A percentile compares a stretch with the other conserved stretches of the same genome.
Evolutionary conservation across 305 asterid genomes (phyloP).

Genomic region (Rubia balearica): DNA sequence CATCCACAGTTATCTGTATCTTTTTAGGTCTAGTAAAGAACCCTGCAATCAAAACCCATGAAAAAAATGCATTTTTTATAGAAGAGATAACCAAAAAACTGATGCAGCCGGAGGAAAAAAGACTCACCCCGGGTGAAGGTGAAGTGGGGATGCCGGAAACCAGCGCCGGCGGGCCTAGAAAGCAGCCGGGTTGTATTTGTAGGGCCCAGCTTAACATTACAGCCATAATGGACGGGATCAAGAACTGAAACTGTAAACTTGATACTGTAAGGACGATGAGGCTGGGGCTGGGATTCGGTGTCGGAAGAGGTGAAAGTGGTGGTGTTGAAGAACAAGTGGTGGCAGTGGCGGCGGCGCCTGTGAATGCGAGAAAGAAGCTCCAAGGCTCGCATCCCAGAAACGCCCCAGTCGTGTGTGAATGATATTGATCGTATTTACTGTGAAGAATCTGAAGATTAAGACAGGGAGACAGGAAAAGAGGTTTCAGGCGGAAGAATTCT

Average conservation of each 20-base stretch:
- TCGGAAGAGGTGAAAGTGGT: not conserved
- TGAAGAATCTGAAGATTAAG: too few species aligned
- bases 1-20: conserved; percentile 47
- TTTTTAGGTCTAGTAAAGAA: conserved; percentile 64
- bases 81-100: not conserved
- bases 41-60: conserved; percentile 35
- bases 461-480: too few species aligned
- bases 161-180: conserved; percentile 17
- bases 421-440: not conserved
- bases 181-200: not conserved
- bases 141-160: conserved; percentile 25
- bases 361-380: conserved; percentile 21
- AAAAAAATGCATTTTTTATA: not conserved
- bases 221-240: not conserved
- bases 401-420: not conserved
- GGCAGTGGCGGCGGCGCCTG: conserved; percentile 20
- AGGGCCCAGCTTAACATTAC: conserved; percentile 1
- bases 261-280: conserved; percentile 2
- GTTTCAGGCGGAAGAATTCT: not conserved
- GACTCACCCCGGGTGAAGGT: conserved; percentile 42
- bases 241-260: conserved; percentile 4
- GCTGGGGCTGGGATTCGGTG: not conserved
- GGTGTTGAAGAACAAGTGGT: conserved; percentile 3
- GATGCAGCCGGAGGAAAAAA: not conserved
- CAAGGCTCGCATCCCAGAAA: conserved; percentile 24